Evolutionary conservation across 2,329 filamentous ascomycete species (phyloP), one percentile per base, ranked within the genome.

Genomic region (Penicillium psychrosexuale): DNA sequence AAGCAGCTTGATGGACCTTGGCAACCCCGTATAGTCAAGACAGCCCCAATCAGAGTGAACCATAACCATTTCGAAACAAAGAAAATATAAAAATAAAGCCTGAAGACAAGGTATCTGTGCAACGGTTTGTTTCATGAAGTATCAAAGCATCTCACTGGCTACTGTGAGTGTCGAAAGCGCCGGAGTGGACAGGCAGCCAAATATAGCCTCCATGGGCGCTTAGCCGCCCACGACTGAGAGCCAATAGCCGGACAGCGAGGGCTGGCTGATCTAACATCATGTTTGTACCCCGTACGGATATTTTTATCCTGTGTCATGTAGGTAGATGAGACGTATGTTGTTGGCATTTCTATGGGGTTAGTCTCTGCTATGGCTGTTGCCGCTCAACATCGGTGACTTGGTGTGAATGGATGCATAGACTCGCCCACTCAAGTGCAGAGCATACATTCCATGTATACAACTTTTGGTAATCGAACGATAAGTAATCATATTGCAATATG

Each of bases 201-300:
- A 69, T 63, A 61, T 68, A 67, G 65, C 34, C 52, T 51, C 42
- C 22, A 43, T 56, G 52, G 57, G 68, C 68, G 69, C 68, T 69
- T 68, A 69, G 58, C 39, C 53, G 40, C 47, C 50, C 57, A 55
- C 45, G 46, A 49, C 46, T 56, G 43, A 56, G 39, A 58, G 49
- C 68, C 67, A 70, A 67, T 69, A 22, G 47, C 11, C n/a, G 19
- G 27, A 22, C 34, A 37, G 30, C n/a, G n/a, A 40, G 8, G 27
- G 22, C 17, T 34, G 17, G 27, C 22, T 33, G 19, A n/a, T 55
- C 47, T 36, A 55, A 55, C 47, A 51, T 47, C 33, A 39, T 38
- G 12, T 11, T 39, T 47, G 28, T 24, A 24, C 22, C 22, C 22
- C 22, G 22, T 36, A 22, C 22, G 42, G 27, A 28, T 24, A 42